Percentiles rank a stretch among this genome's conserved stretches.
Evolutionary conservation across 306 rosid species (phyloP).

Genomic region (Castanea mollissima): DNA sequence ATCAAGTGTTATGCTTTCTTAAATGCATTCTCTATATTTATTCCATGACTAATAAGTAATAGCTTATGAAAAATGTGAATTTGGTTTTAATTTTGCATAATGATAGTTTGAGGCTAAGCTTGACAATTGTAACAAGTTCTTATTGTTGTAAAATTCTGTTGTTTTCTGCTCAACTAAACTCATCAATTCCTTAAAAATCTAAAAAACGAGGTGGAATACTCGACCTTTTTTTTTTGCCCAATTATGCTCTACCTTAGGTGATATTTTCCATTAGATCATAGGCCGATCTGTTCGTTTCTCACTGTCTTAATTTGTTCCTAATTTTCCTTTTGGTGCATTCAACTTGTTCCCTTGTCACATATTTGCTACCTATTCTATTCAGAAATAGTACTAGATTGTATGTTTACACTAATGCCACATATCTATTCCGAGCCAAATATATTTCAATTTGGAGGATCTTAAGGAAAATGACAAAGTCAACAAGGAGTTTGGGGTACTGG

Average conservation of each 20-base stretch:
- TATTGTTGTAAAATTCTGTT: not conserved
- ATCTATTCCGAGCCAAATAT: not conserved
- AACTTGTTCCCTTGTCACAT: not conserved
- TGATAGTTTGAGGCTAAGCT: not conserved
- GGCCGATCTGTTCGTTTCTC: not conserved
- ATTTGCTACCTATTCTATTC: not conserved
- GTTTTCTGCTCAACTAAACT: not conserved
- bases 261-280: not conserved
- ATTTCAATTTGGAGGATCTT: not conserved
- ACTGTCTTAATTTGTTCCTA: not conserved
- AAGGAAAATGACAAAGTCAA: not conserved
- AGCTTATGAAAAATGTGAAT: not conserved
- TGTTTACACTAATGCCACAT: not conserved
- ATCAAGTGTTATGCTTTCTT: not conserved
- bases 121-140: not conserved
- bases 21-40: not conserved
- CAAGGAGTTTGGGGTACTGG: not conserved
- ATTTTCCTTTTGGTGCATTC: not conserved
- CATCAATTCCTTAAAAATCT: not conserved
- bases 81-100: not conserved
- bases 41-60: not conserved
- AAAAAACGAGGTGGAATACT: not conserved
- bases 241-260: not conserved
- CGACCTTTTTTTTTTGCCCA: too few relatives aligned
- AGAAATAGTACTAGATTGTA: not conserved